phyloP scores from a whole-genome alignment of 495 filamentous ascomycete genomes.

The Penicillium coprophilum region DNA sequence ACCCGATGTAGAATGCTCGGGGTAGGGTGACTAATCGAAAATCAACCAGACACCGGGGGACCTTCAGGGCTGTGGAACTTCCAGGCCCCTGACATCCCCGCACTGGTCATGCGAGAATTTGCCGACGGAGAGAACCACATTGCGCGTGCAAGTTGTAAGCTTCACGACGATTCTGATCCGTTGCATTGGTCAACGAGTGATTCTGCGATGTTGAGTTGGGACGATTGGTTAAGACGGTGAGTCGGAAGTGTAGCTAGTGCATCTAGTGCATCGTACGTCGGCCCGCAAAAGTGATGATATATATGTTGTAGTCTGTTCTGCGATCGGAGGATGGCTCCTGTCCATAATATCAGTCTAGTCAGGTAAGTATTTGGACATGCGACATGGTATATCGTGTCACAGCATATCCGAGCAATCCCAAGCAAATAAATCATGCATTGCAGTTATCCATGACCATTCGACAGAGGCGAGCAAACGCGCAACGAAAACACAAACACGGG shows the following conservation, averaged over 20 bases:
- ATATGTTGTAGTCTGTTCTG: background rate
- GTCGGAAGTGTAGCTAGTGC: background rate
- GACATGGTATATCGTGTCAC: background rate
- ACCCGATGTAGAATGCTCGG: background rate
- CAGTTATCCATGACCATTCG: background rate
- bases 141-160: too few relatives aligned
- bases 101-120: conserved; percentile 6
- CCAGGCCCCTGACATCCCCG: background rate
- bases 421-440: background rate
- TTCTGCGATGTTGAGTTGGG: too few relatives aligned
- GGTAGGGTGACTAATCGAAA: background rate
- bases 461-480: background rate
- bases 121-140: too few relatives aligned
- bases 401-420: background rate
- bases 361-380: background rate
- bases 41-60: too few relatives aligned
- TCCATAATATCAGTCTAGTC: background rate
- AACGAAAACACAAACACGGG: background rate
- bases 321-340: background rate
- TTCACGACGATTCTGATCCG: background rate
- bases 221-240: too few relatives aligned
- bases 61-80: too few relatives aligned
- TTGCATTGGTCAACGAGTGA: background rate
- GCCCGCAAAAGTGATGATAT: background rate
- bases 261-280: background rate